Evolutionary conservation across 2,329 filamentous ascomycete species (phyloP), one percentile per base, ranked within the genome.

Genomic region (Mycosphaerella sp.): DNA sequence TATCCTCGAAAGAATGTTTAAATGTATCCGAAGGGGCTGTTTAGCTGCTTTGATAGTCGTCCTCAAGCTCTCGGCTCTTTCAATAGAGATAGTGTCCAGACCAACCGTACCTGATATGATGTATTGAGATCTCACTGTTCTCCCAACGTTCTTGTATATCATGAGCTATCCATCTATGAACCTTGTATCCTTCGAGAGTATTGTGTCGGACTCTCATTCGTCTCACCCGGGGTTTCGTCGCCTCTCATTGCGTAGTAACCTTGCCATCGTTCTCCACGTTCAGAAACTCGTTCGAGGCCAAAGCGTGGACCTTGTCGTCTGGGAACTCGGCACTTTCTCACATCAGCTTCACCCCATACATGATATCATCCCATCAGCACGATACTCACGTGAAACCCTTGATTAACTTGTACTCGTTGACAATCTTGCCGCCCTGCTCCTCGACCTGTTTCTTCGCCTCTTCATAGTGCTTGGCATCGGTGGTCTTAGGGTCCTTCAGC

Each of bases 371-470:
- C n/a, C 28, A 40, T 25, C 2, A 39, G 12, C 17, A 17, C 27
- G 30, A 52, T 21, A 77, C 87, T 62, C 82, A 96, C 91, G 87
- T 84, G 75, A 96, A 96, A 52, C 86, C 90, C 75, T 91, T 94
- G 79, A 95, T 89, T 63, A 95, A 73, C 55, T 74, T 84, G 77
- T 88, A 95, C 69, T 93, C 87, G 62, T 93, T 83, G 49, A 74
- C 81, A 73, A 97, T 93, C 70, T 81, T 82, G 68, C 89, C 91
- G 66, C 91, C 91, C 68, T 91, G 81, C 37, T 85, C 79, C 54
- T 69, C 73, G 62, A 84, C 86, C 53, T 84, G 74, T 68, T 90
- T 74, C 82, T 95, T 95, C 55, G 86, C 85, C 85, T 79, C 78
- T 44, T 82, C 73, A 59, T 95, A 76, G 66, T 94, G 75, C 28